Base-by-base conservation (phyloP, 352 stramenopile genomes). In the Pythium apleroticum region DNA sequence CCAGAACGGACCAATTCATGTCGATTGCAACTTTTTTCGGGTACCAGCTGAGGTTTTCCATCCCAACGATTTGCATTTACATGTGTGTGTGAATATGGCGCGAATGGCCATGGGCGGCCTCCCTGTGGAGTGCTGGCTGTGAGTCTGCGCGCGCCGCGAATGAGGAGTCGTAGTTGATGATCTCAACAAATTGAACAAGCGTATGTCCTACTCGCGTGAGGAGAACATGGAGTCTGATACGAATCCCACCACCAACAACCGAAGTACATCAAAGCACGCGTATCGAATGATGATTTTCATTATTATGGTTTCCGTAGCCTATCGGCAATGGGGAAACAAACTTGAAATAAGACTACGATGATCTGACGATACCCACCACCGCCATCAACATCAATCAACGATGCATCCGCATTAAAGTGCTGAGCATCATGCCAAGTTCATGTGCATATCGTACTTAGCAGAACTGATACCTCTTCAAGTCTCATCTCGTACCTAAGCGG, bases 11-110 rank as follows among this genome's bases (percentile, higher is more conserved):
- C 81, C 81, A 93, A 91, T 91, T 90, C 81, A 93, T 88, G 84
- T 87, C 84, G 84, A 93, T 93, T 91, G 80, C 84, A 90, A 89
- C 71, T 84, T 88, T 92, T n/a, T 92, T 92, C 84, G 84, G 84
- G 84, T 92, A 92, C 84, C 84, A 90, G 49, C 84, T 89, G 81
- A 92, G 84, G 81, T 83, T 89, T 92, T 70, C 57, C 33, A 55
- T 41, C 15, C 41, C 68, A 11, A n/a, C 14, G 60, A 20, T 69
- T 1, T 43, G 39, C 20, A 25, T 69, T 39, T 62, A 50, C 68
- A 46, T 65, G 20, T 19, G 27, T 53, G 6, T 60, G n/a, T 50
- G 25, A 62, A 35, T 25, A 30, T 52, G 41, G 57, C 30, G 45
- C 22, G 35, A 7, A 9, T 27, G 19, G 12, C 37, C 19, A 22